A percentile compares a stretch with the other conserved stretches of the same genome.
phyloP scores from a whole-genome alignment of 495 filamentous ascomycete species.

The Trichocladium uniseriatum region DNA sequence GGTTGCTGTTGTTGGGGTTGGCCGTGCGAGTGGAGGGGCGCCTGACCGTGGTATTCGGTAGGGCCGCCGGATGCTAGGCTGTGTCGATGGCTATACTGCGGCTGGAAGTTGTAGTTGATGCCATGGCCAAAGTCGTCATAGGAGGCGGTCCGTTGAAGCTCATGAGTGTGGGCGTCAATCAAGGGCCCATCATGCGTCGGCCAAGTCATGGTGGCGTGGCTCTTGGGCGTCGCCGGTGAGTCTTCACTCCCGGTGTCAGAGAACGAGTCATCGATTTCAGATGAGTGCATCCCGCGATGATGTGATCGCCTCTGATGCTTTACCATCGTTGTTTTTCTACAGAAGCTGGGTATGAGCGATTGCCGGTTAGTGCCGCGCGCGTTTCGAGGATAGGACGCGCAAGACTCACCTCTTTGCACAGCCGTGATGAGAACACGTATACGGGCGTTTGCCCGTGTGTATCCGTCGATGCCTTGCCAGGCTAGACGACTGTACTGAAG shows the following conservation, averaged over 20 bases:
- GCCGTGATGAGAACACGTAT: conserved; percentile 66
- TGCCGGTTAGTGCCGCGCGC: conserved; percentile 17
- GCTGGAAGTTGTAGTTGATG: conserved; percentile 31
- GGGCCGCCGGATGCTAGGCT: conserved; percentile 33
- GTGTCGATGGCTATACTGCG: conserved; percentile 35
- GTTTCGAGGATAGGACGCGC: not conserved
- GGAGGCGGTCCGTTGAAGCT: conserved; percentile 34
- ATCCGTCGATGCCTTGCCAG: conserved; percentile 78
- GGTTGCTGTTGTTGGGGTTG: conserved; percentile 19
- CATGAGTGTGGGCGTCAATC: conserved; percentile 22
- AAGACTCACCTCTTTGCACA: conserved; percentile 65
- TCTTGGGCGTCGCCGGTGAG: conserved; percentile 42
- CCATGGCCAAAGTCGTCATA: conserved; percentile 40
- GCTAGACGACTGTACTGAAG: conserved; percentile 63
- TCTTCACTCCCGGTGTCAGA: conserved; percentile 47
- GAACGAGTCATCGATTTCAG: conserved; percentile 44
- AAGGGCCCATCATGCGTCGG: conserved; percentile 22
- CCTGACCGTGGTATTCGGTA: conserved; percentile 31
- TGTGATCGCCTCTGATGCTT: conserved; percentile 70
- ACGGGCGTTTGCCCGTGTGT: conserved; percentile 79
- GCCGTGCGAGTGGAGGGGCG: conserved; percentile 5
- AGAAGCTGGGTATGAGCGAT: conserved; percentile 51
- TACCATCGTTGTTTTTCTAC: conserved; percentile 79
- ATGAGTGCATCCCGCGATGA: conserved; percentile 49
- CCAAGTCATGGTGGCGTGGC: conserved; percentile 28